Conservation (phyloP, 106 monocot genomes). For the Acorus gramineus region DNA sequence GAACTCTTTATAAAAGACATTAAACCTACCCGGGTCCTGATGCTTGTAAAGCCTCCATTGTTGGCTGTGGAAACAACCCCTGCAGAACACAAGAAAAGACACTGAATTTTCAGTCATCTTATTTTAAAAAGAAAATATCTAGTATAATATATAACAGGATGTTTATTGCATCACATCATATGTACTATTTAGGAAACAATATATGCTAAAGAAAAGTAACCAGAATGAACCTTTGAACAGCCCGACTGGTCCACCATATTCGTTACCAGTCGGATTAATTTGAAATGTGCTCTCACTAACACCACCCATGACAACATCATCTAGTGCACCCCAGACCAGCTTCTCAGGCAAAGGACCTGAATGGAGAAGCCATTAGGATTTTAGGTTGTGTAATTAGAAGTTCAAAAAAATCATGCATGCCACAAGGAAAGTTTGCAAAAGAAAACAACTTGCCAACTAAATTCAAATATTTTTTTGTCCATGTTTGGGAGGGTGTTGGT, state of each 20-base stretch:
- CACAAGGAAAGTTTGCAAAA: too few species aligned
- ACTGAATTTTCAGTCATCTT: background rate
- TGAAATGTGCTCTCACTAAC: constrained; percentile 84
- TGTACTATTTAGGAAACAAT: too few species aligned
- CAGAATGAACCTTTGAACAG: constrained; percentile 74
- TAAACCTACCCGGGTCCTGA: constrained; percentile 75
- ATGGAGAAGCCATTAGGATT: background rate
- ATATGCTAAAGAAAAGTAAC: too few species aligned
- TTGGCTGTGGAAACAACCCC: constrained; percentile 90
- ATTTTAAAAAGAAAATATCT: too few species aligned
- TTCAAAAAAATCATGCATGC: too few species aligned
- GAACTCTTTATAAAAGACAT: too few species aligned
- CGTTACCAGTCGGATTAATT: constrained; percentile 59
- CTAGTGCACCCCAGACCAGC: constrained; percentile 77
- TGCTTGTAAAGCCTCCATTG: constrained; percentile 93
- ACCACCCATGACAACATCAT: constrained; percentile 99
- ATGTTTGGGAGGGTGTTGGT: too few species aligned
- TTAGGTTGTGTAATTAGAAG: background rate
- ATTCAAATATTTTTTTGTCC: too few species aligned
- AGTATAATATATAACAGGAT: too few species aligned
- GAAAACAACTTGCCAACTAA: too few species aligned
- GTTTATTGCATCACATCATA: too few species aligned
- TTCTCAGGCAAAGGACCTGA: constrained; percentile 55
- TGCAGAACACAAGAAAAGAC: constrained; percentile 13
- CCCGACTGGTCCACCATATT: constrained; percentile 77